Evolutionary conservation across 75 land plant genomes (phyloP), one percentile per base, ranked within the genome.

Genomic region (Selaginella moellendorffii): DNA sequence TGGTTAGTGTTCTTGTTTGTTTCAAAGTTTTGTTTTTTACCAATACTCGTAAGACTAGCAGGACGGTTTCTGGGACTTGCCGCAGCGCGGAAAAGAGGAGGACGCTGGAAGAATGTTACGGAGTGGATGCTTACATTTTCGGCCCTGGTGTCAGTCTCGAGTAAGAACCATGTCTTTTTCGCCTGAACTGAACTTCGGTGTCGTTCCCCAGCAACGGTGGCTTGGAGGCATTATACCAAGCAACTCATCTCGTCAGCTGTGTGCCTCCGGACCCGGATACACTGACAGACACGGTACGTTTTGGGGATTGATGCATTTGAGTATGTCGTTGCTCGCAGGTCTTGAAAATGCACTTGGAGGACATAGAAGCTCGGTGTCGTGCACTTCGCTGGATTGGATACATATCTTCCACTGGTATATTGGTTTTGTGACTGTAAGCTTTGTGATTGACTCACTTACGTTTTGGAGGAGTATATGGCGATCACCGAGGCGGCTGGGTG

Each of bases 391-490:
- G 87, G 87, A 61, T 80, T 19, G 69, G 83, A 29, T 84, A 80
- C 56, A 65, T 90, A 30, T 90, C 87, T 19, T 80, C 87, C 36
- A 84, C 85, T 28, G 78, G 90, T 81, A 30, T n/a, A n/a, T n/a
- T n/a, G n/a, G n/a, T n/a, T n/a, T n/a, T n/a, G n/a, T n/a, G n/a
- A n/a, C n/a, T n/a, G n/a, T n/a, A n/a, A n/a, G n/a, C n/a, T n/a
- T n/a, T n/a, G n/a, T n/a, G n/a, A n/a, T n/a, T n/a, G n/a, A n/a
- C n/a, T n/a, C n/a, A n/a, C n/a, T n/a, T n/a, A n/a, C n/a, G n/a
- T n/a, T n/a, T n/a, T 74, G 8, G 78, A 88, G 88, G 95, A 71
- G 89, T 92, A 1, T 92, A 92, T 81, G 97, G 95, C 53, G 75
- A 92, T 76, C 74, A 74, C 73, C 71, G 66, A 66, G 97, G 97